Evolutionary conservation across 2,329 filamentous ascomycete species (phyloP).

Genomic region (Aspergillus sp.): DNA sequence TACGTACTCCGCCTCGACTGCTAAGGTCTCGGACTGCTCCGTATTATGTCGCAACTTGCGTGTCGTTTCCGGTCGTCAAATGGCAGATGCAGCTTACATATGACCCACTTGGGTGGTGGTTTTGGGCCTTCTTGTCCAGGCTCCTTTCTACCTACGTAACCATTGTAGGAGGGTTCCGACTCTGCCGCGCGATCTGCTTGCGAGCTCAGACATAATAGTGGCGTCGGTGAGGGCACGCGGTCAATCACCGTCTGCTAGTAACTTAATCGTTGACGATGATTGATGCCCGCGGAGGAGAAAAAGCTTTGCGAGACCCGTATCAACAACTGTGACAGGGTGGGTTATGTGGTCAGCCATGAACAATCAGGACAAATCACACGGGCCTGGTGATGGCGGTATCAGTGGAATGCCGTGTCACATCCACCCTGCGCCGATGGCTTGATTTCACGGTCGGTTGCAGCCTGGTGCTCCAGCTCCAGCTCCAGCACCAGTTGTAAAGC

Average conservation of each 20-base stretch:
- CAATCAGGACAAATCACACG: conserved; percentile 6
- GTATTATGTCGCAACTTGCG: background rate
- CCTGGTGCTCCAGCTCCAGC: background rate
- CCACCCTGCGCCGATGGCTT: conserved; percentile 11
- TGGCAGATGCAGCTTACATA: background rate
- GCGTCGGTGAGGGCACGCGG: conserved; percentile 14
- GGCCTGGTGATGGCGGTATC: background rate
- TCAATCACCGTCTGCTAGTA: background rate
- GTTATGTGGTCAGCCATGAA: background rate
- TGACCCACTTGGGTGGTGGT: background rate
- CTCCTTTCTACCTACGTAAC: conserved; percentile 1
- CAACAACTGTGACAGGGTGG: background rate
- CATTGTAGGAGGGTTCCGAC: background rate
- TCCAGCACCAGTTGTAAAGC: background rate
- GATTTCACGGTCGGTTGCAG: conserved; percentile 8
- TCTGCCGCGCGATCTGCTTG: conserved; percentile 11
- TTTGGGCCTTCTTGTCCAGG: background rate
- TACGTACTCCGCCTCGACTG: background rate
- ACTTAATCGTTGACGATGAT: background rate
- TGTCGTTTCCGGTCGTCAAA: background rate
- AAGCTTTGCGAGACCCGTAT: background rate
- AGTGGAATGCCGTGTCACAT: conserved; percentile 16
- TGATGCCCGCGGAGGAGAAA: background rate
- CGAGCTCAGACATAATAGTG: conserved; percentile 17
- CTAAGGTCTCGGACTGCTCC: background rate